Conservation (phyloP, 805 yeast genomes). For the Blastobotrys americana region DNA sequence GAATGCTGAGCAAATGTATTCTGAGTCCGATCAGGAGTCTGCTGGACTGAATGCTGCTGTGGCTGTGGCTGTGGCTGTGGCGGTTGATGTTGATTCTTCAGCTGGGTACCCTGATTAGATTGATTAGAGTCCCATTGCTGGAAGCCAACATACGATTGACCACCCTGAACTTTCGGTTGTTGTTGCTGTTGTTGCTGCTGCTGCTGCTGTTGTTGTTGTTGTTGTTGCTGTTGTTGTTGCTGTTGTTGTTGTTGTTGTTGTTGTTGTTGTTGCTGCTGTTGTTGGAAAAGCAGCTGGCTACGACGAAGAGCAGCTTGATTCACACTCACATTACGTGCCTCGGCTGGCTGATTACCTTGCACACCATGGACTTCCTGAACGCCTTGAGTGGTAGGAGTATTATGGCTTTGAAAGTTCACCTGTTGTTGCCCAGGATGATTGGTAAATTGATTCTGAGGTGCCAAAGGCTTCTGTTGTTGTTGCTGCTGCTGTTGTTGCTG, state of each 20-base stretch:
- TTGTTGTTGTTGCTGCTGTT: constrained; percentile 14
- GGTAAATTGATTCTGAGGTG: not conserved
- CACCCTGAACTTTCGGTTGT: constrained; percentile 13
- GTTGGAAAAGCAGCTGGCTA: constrained; percentile 7
- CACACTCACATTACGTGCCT: not conserved
- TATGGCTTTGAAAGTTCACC: not conserved
- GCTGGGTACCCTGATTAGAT: constrained; percentile 12
- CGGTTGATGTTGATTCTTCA: constrained; percentile 16
- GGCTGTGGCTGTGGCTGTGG: constrained; percentile 20
- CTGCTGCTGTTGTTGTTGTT: constrained; percentile 14
- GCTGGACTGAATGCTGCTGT: too few relatives aligned
- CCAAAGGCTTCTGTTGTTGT: constrained; percentile 4
- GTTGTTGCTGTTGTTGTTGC: constrained; percentile 19
- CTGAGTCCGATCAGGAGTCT: constrained; percentile 17
- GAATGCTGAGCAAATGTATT: constrained; percentile 18
- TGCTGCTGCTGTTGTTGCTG: constrained; percentile 6
- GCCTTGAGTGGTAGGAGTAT: not conserved
- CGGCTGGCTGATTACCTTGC: not conserved
- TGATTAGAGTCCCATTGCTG: constrained; percentile 11
- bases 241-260: constrained; percentile 17
- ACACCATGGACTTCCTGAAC: not conserved
- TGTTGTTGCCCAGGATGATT: not conserved
- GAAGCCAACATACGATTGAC: constrained; percentile 10
- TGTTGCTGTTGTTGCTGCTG: constrained; percentile 12
- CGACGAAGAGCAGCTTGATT: too few relatives aligned